Percentiles rank a stretch among this genome's conserved stretches.
phyloP scores from a whole-genome alignment of 2,329 filamentous ascomycete genomes.

The Cadophora gregata region DNA sequence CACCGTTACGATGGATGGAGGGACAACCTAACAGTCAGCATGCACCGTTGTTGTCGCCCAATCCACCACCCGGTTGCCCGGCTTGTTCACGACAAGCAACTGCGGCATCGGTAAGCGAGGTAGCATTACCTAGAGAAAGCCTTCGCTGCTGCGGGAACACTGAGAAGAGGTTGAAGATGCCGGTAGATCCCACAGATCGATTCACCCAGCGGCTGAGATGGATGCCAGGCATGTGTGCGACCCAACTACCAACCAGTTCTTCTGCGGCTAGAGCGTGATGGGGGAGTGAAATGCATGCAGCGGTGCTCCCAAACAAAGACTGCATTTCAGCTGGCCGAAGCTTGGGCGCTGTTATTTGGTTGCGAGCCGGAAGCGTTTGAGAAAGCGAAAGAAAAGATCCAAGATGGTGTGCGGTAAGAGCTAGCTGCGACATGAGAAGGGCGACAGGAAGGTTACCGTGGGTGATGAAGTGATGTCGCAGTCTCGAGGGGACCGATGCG shows the following conservation, averaged over 20 bases:
- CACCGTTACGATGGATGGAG: not conserved
- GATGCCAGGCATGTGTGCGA: slow-evolving; percentile 8
- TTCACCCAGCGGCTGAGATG: slow-evolving; percentile 17
- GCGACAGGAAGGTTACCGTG: not conserved
- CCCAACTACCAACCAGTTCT: not conserved
- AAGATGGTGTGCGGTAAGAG: not conserved
- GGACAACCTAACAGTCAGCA: not conserved
- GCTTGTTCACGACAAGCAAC: slow-evolving; percentile 8
- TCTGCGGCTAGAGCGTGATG: not conserved
- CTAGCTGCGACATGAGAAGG: not conserved
- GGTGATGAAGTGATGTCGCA: not conserved
- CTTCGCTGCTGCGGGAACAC: slow-evolving; percentile 3
- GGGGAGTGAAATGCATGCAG: not conserved
- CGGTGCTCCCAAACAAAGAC: not conserved
- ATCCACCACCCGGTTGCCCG: not conserved
- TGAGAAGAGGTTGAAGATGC: slow-evolving; percentile 6
- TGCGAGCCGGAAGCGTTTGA: slow-evolving; percentile 8
- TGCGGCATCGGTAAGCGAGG: slow-evolving; percentile 9
- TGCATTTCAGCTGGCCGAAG: slow-evolving; percentile 2
- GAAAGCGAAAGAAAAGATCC: not conserved
- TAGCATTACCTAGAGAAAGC: not conserved
- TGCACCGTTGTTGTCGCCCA: not conserved
- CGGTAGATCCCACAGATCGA: slow-evolving; percentile 14
- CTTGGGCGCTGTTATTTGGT: slow-evolving; percentile 9
- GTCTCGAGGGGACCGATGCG: not conserved